A percentile compares a stretch with the other conserved stretches of the same genome.
Evolutionary conservation across 2,329 filamentous ascomycete species (phyloP).

Genomic region (Pseudonectria buxi): DNA sequence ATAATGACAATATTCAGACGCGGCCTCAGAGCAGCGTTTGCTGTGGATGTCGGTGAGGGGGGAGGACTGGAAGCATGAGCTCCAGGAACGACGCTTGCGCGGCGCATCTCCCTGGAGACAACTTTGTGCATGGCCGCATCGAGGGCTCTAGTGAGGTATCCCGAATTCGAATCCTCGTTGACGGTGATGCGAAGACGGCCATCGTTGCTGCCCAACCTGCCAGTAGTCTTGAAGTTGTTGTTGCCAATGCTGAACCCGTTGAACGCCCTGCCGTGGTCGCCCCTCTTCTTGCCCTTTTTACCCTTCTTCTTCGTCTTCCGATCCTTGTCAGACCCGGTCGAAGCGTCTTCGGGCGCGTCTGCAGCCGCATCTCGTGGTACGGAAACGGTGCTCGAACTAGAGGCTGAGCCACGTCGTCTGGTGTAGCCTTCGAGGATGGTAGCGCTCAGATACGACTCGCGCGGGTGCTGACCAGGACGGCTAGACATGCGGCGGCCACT

Average conservation of each 20-base stretch:
- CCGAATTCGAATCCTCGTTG: constrained; percentile 61
- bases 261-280: constrained; percentile 5
- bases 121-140: constrained; percentile 51
- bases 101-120: constrained; percentile 5
- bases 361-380: constrained; percentile 7
- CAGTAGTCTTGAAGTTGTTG: constrained; percentile 57
- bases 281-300: constrained; percentile 1
- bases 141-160: constrained; percentile 67
- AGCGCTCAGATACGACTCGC: constrained; percentile 22
- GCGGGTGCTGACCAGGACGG: background rate
- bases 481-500: background rate
- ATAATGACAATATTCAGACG: constrained; percentile 73
- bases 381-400: constrained; percentile 16
- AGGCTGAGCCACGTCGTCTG: constrained; percentile 14
- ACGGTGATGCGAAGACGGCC: constrained; percentile 67
- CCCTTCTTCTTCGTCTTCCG: constrained; percentile 2
- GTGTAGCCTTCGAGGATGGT: constrained; percentile 16
- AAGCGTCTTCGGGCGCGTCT: constrained; percentile 1
- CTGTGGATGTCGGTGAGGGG: constrained; percentile 26
- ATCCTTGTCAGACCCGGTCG: background rate
- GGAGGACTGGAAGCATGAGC: constrained; percentile 9
- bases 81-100: constrained; percentile 3
- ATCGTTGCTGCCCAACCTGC: constrained; percentile 56
- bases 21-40: constrained; percentile 32
- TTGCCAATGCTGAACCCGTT: constrained; percentile 52